phyloP scores from a whole-genome alignment of 2,329 filamentous ascomycete species.

The Penicillium olsonii region DNA sequence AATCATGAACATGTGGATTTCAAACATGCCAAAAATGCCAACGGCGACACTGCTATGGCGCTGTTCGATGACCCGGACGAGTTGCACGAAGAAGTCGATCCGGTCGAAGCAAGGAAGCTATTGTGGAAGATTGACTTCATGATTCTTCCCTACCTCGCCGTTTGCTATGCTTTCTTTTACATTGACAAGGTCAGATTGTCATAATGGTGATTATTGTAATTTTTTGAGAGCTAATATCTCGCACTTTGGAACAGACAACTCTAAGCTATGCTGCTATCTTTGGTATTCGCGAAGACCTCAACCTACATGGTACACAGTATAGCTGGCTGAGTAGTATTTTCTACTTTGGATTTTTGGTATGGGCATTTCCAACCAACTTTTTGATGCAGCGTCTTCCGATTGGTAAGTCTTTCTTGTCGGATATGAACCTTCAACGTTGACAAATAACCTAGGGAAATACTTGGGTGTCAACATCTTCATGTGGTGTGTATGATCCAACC shows the following conservation, averaged over 20 bases:
- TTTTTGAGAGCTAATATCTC: background rate
- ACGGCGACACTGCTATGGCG: slow-evolving; percentile 54
- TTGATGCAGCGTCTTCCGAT: slow-evolving; percentile 55
- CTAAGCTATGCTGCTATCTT: slow-evolving; percentile 67
- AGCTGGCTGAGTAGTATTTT: slow-evolving; percentile 59
- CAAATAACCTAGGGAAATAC: slow-evolving; percentile 46
- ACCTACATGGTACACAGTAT: slow-evolving; percentile 60
- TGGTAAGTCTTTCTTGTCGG: too few relatives aligned
- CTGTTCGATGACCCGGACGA: slow-evolving; percentile 53
- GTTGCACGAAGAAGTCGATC: slow-evolving; percentile 49
- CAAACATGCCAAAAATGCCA: slow-evolving; percentile 32
- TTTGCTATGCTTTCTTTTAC: slow-evolving; percentile 58
- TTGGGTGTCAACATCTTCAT: slow-evolving; percentile 60
- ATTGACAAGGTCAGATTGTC: slow-evolving; percentile 43
- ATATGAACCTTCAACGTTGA: too few relatives aligned
- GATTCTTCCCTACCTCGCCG: slow-evolving; percentile 59
- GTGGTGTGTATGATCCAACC: slow-evolving; percentile 42
- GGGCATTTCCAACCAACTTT: slow-evolving; percentile 58
- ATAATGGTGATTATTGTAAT: slow-evolving; percentile 1
- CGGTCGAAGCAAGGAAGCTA: slow-evolving; percentile 49
- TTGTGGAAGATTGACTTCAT: slow-evolving; percentile 61
- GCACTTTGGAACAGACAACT: slow-evolving; percentile 47
- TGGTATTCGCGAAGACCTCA: slow-evolving; percentile 60
- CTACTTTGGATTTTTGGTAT: slow-evolving; percentile 58
- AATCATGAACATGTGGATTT: slow-evolving; percentile 25